Conservation (phyloP, 2,329 filamentous ascomycete species). For the Curvularia lunata region DNA sequence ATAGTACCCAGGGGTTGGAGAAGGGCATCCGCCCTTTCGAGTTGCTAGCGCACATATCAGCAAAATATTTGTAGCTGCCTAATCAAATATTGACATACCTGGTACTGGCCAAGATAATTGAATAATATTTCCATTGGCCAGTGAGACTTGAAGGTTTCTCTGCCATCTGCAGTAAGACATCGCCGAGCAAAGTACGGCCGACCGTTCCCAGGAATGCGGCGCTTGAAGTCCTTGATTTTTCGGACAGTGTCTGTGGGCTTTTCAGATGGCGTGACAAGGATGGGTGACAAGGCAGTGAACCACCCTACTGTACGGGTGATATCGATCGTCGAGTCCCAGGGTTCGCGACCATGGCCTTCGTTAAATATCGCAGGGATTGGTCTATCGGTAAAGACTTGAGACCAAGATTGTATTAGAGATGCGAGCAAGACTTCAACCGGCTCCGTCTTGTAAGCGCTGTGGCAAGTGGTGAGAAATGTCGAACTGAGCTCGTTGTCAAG, state of each 20-base stretch:
- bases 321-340: slow-evolving; percentile 56
- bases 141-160: slow-evolving; percentile 42
- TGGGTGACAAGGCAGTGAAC: slow-evolving; percentile 62
- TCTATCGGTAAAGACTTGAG: slow-evolving; percentile 62
- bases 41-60: slow-evolving; percentile 50
- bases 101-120: slow-evolving; percentile 60
- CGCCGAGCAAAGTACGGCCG: slow-evolving; percentile 56
- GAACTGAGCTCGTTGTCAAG: slow-evolving; percentile 34
- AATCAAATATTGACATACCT: slow-evolving; percentile 43
- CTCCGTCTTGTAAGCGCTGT: slow-evolving; percentile 60
- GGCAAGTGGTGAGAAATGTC: slow-evolving; percentile 38
- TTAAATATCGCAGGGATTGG: slow-evolving; percentile 57
- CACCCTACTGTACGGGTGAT: slow-evolving; percentile 65
- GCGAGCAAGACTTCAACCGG: slow-evolving; percentile 63
- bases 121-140: slow-evolving; percentile 65
- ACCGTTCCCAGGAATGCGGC: slow-evolving; percentile 39
- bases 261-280: slow-evolving; percentile 41
- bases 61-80: background rate
- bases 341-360: slow-evolving; percentile 48
- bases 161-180: slow-evolving; percentile 39
- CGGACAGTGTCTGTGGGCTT: slow-evolving; percentile 58
- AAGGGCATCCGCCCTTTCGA: slow-evolving; percentile 54
- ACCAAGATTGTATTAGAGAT: slow-evolving; percentile 63
- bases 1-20: slow-evolving; percentile 53
- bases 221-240: slow-evolving; percentile 61